Percentiles rank a stretch among this genome's conserved stretches.
Conservation (phyloP, 2,329 filamentous ascomycete genomes). For the Xylariales sp. region DNA sequence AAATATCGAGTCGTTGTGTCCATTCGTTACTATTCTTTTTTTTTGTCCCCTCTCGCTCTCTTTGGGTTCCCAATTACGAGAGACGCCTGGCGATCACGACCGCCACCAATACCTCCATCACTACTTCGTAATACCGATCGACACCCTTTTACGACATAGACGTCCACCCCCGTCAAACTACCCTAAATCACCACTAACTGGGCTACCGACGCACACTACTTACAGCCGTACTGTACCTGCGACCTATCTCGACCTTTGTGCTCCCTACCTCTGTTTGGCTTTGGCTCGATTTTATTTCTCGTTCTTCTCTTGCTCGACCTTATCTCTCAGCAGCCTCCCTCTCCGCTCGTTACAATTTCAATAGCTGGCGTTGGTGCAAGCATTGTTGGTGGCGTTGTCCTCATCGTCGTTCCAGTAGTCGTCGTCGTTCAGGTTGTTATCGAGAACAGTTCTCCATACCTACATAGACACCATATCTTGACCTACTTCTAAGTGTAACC, state of each 20-base stretch:
- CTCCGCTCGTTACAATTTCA: slow-evolving; percentile 46
- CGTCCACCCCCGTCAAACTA: slow-evolving; percentile 11
- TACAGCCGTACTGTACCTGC: slow-evolving; percentile 34
- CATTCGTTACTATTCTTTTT: slow-evolving; percentile 44
- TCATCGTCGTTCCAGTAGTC: slow-evolving; percentile 6
- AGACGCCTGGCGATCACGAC: slow-evolving; percentile 31
- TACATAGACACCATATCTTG: slow-evolving; percentile 37
- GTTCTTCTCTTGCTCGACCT: slow-evolving; percentile 33
- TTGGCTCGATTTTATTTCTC: slow-evolving; percentile 40
- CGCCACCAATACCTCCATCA: slow-evolving; percentile 28
- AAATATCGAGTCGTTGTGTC: slow-evolving; percentile 45
- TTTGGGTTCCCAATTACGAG: slow-evolving; percentile 40
- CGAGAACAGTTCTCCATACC: slow-evolving; percentile 28
- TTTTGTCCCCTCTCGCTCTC: slow-evolving; percentile 29
- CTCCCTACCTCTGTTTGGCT: slow-evolving; percentile 38
- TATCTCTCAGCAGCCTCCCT: slow-evolving; percentile 35
- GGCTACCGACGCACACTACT: slow-evolving; percentile 32
- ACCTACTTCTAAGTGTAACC: slow-evolving; percentile 37
- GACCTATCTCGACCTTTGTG: slow-evolving; percentile 42
- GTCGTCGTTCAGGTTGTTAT: slow-evolving; percentile 30
- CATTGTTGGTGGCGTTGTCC: slow-evolving; percentile 31
- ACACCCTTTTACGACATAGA: slow-evolving; percentile 28
- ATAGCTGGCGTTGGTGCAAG: slow-evolving; percentile 35
- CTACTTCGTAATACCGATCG: slow-evolving; percentile 40
- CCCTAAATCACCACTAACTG: slow-evolving; percentile 19